A percentile compares a stretch with the other conserved stretches of the same genome.
These are phyloP conservation scores for Circinella minor DNA, from an alignment of 371 early-diverging fungal genomes.

Conservation along the genomic window DNA sequence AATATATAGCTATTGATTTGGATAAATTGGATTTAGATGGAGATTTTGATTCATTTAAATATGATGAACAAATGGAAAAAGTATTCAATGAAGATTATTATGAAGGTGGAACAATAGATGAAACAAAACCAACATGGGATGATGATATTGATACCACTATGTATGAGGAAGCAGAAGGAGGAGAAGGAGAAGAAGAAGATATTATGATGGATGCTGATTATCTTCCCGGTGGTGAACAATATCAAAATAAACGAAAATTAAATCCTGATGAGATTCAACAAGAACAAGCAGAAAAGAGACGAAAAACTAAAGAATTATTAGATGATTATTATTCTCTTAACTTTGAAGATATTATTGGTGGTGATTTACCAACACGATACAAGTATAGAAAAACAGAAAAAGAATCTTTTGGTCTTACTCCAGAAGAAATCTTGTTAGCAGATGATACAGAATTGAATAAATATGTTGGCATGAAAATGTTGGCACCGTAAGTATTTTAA, in stretches of 20 bases:
- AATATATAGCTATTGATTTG: slow-evolving; percentile 59
- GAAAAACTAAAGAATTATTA: slow-evolving; percentile 62
- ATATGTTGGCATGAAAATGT: slow-evolving; percentile 80
- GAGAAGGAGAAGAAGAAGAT: slow-evolving; percentile 57
- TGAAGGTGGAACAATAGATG: slow-evolving; percentile 40
- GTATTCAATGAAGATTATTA: slow-evolving; percentile 83
- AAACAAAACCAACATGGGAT: slow-evolving; percentile 81
- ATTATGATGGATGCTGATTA: slow-evolving; percentile 92
- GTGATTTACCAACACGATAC: slow-evolving; percentile 87
- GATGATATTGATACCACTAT: slow-evolving; percentile 72
- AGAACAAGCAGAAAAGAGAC: slow-evolving; percentile 14
- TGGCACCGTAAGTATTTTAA: slow-evolving; percentile 79
- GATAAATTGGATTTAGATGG: slow-evolving; percentile 84
- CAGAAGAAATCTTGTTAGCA: slow-evolving; percentile 87
- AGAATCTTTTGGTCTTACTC: slow-evolving; percentile 75
- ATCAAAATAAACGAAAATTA: slow-evolving; percentile 34
- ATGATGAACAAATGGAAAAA: slow-evolving; percentile 81
- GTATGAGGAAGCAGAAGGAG: slow-evolving; percentile 26
- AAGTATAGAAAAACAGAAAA: slow-evolving; percentile 85
- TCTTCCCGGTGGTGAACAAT: slow-evolving; percentile 73
- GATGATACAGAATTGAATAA: slow-evolving; percentile 90
- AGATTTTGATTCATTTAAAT: slow-evolving; percentile 88
- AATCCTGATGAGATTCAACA: neutral
- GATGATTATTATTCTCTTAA: slow-evolving; percentile 93
- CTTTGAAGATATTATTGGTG: slow-evolving; percentile 93